These are phyloP conservation scores for Heliosperma pusillum DNA, from an alignment of 148 eudicot genomes.

Conservation along the genomic window DNA sequence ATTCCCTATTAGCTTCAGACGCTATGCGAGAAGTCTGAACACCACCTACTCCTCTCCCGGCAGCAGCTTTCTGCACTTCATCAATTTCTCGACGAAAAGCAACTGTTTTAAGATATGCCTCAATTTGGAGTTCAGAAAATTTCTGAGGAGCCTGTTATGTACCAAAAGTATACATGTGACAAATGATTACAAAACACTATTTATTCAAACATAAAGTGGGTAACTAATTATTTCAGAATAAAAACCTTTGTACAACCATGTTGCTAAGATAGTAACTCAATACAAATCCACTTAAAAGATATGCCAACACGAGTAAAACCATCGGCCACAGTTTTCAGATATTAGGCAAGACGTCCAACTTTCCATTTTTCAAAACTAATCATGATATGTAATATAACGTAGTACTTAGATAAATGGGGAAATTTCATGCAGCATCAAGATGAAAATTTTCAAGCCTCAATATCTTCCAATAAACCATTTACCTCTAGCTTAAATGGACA, in stretches of 20 bases:
- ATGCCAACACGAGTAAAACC: background rate
- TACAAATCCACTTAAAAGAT: background rate
- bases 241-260: background rate
- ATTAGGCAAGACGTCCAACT: background rate
- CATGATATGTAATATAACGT: background rate
- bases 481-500: background rate
- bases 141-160: constrained; percentile 68
- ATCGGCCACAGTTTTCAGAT: background rate
- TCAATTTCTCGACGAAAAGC: constrained; percentile 97
- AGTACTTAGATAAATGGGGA: background rate
- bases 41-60: constrained; percentile 84
- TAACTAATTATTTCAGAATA: background rate
- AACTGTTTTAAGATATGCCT: constrained; percentile 95
- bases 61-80: constrained; percentile 85
- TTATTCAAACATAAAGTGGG: background rate
- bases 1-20: constrained; percentile 90
- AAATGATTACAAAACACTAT: background rate
- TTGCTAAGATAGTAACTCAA: background rate
- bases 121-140: constrained; percentile 93
- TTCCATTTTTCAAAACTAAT: background rate
- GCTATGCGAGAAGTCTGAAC: constrained; percentile 97
- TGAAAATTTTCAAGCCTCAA: background rate
- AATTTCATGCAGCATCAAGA: constrained; percentile 10
- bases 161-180: constrained; percentile 14
- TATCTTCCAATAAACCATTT: constrained; percentile 1